Evolutionary conservation across 208 protist species (phyloP).

Genomic region (Leishmania tarentolae): DNA sequence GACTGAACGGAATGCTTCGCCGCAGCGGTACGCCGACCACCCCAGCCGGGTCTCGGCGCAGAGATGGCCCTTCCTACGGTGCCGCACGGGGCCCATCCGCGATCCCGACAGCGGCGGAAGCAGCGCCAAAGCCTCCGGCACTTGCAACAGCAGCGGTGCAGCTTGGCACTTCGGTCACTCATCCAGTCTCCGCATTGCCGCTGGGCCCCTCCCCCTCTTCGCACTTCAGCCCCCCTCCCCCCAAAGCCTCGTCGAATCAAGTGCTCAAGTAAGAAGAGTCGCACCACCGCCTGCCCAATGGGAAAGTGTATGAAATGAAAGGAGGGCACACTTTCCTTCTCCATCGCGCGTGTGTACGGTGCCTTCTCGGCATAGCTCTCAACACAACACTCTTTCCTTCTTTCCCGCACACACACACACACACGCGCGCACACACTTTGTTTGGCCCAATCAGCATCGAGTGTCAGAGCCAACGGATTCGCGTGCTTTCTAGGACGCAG

Average conservation of each 20-base stretch:
- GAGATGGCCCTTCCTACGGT: background rate
- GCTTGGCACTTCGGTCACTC: background rate
- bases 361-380: background rate
- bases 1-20: conserved; percentile 45
- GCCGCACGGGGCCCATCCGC: background rate
- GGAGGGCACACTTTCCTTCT: background rate
- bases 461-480: background rate
- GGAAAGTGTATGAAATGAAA: too few relatives aligned
- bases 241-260: background rate
- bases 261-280: background rate
- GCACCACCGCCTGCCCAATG: background rate
- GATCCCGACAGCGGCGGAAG: background rate
- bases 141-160: background rate
- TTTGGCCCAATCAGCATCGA: background rate
- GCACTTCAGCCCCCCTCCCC: background rate
- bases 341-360: background rate
- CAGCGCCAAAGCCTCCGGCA: background rate
- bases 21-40: conserved; percentile 1
- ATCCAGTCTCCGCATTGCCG: background rate
- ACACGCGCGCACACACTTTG: too few relatives aligned
- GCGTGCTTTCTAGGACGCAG: background rate
- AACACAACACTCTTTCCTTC: background rate
- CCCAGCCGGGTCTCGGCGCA: background rate
- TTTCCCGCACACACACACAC: background rate
- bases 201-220: background rate